Evolutionary conservation across 345 rosid species (phyloP).

Genomic region (Eucalyptus victrix): DNA sequence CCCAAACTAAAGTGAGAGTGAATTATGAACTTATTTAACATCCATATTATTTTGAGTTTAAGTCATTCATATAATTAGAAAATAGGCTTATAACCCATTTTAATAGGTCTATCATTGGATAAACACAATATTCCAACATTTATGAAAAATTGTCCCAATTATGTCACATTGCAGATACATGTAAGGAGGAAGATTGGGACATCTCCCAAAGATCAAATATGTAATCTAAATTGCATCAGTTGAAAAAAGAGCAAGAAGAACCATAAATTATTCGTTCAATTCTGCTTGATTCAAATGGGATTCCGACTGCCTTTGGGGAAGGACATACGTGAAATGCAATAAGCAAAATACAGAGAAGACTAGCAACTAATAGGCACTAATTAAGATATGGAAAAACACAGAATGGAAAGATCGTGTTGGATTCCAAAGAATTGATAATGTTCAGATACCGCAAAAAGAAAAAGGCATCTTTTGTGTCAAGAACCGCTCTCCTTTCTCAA

Average conservation of each 20-base stretch:
- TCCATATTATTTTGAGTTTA: no score
- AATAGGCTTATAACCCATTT: no score
- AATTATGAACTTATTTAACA: no score
- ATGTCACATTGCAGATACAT: no score
- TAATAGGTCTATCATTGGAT: no score
- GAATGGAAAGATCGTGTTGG: background rate
- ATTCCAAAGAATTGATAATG: background rate
- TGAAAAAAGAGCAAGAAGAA: background rate
- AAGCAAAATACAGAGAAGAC: background rate
- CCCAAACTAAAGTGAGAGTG: no score
- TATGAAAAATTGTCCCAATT: no score
- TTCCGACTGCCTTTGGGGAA: background rate
- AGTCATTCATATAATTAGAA: background rate
- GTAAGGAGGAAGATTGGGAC: background rate
- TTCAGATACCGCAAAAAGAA: background rate
- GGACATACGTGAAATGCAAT: background rate
- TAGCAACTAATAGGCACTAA: background rate
- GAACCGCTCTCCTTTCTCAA: slow-evolving; percentile 27
- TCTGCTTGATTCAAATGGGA: background rate
- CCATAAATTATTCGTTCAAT: background rate
- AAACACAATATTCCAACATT: no score
- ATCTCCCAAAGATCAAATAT: background rate
- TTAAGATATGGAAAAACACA: background rate
- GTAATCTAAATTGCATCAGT: background rate
- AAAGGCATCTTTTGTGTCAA: background rate